Base-by-base conservation (phyloP, 805 yeast genomes). In the Ogataea ganodermae region DNA sequence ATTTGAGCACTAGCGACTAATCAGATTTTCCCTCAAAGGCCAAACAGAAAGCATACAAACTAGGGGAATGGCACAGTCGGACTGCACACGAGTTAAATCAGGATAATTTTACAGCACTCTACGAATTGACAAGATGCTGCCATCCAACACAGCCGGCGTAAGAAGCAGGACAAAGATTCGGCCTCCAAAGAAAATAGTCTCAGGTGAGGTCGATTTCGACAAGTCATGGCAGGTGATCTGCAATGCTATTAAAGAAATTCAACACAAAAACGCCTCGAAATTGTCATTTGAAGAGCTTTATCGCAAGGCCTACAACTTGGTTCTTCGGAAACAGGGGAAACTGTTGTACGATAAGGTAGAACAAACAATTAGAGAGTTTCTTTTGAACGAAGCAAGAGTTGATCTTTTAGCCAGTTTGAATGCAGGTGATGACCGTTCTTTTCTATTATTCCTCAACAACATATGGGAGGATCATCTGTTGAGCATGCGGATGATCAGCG, bases 221-320 rank as follows among this genome's bases (percentile, higher is more conserved):
- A 75, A 78, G 43, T 73, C 86, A 0, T 89, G 96, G 96, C 59
- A 60, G 1, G 70, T 79, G 0, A 69, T 90, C 17, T 67, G 84
- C 6, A 71, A 75, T 31, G 96, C 96, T 17, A 83, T 90, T 28
- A 67, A 61, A 13, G 86, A 84, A 56, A 90, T 91, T 46, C 86
- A 83, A 59, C 72, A 75, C 35, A 82, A 86, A 56, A 80, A 86
- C 59, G 90, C 90, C 6, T 79, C 87, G 3, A 76, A 78, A 47
- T 69, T 90, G 22, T 86, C 94, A 1, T 90, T 88, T 61, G 96
- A 90, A 58, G 88, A 84, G 55, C 72, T 90, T 0, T 91, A 91
- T 63, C 70, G 95, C 44, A 81, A 82, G 21, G 87, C 95, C 0
- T 90, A 90, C 62, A 80, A 82, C 26, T 59, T 89, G 39, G 96